phyloP scores from a whole-genome alignment of 768 basidiomycete genomes.

The Coprinopsis marcescibilis region DNA sequence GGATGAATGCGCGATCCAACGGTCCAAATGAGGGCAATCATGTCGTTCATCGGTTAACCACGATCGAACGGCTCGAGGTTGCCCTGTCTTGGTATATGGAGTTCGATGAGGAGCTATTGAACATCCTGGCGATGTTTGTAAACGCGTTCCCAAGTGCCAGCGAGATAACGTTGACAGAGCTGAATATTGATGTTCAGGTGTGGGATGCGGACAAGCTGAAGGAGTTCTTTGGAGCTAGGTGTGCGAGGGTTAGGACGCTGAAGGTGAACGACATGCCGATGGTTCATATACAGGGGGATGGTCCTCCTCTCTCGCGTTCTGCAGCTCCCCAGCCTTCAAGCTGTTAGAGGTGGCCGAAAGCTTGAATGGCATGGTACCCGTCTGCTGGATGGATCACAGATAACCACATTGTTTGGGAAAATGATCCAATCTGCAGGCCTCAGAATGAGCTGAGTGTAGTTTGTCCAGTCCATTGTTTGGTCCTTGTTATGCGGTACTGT shows the following conservation, averaged over 20 bases:
- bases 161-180: not conserved
- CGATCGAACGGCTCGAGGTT: not conserved
- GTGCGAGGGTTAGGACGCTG: not conserved
- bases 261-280: slow-evolving; percentile 3
- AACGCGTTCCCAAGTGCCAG: not conserved
- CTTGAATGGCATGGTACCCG: too few relatives aligned
- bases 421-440: too few relatives aligned
- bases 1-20: not conserved
- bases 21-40: not conserved
- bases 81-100: slow-evolving; percentile 1
- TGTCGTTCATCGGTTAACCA: not conserved
- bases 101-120: not conserved
- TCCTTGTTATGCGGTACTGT: too few relatives aligned
- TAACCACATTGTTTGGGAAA: too few relatives aligned
- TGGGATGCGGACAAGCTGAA: not conserved
- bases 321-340: too few relatives aligned
- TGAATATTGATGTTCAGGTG: not conserved
- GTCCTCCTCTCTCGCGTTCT: too few relatives aligned
- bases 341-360: too few relatives aligned
- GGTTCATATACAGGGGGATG: too few relatives aligned
- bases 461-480: too few relatives aligned
- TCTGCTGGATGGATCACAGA: too few relatives aligned
- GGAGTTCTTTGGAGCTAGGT: not conserved
- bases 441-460: too few relatives aligned
- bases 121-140: not conserved